Base-by-base conservation (phyloP, 805 yeast species). In the Yarrowia sp. region DNA sequence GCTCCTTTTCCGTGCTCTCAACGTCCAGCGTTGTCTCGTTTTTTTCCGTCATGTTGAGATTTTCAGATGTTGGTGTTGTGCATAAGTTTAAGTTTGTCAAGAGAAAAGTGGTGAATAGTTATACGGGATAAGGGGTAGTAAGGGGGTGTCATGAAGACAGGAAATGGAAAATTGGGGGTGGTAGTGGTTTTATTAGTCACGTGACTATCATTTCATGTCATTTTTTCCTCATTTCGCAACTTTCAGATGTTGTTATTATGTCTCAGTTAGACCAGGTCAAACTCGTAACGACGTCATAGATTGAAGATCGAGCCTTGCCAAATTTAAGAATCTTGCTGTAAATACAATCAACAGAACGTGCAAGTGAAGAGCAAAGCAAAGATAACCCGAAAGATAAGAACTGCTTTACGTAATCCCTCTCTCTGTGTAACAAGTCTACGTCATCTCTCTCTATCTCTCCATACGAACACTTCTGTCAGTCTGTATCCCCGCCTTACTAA, bases 11-110 rank as follows among this genome's bases (percentile, higher is more conserved):
- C n/a, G 53, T 10, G 8, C 8, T 33, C 18, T 33, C 41, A 11
- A 18, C 14, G n/a, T 41, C 60, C 36, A 22, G n/a, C 14, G 42
- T 36, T 8, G 42, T 17, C 18, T 51, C 58, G n/a, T n/a, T n/a
- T 8, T n/a, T n/a, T 39, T 51, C 60, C 60, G 44, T 38, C 44
- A 51, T 51, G 44, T 51, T 36, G n/a, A 3, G 14, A 9, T 10
- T 1, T 11, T 13, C 28, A 11, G 42, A 36, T 51, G 43, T 51
- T 51, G 60, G 44, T 48, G 55, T 48, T 48, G 55, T 48, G 55
- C 55, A 35, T 51, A 35, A 51, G 44, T 41, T 41, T 11, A 35
- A 35, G 13, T 35, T 35, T 35, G 38, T 35, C 38, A 35, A 8
- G 6, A 22, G 3, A 22, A 5, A 5, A 22, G 28, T 3, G 28